phyloP scores from a whole-genome alignment of 2,329 filamentous ascomycete species.

The Aspergillus udagawae region DNA sequence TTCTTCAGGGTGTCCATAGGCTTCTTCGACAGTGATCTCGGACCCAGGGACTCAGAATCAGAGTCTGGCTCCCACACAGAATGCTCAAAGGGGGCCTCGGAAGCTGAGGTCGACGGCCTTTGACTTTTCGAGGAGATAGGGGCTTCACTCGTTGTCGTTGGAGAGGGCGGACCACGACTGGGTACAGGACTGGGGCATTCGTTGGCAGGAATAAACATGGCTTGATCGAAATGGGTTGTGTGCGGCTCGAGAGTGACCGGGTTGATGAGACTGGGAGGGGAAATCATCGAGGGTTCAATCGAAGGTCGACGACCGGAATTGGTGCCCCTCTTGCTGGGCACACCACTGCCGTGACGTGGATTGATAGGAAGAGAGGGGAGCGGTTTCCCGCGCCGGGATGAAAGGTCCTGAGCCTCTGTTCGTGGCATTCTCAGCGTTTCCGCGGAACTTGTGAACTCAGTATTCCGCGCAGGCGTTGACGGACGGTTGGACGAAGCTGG shows the following conservation, averaged over 20 bases:
- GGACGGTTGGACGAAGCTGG: conserved; percentile 20
- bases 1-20: conserved; percentile 39
- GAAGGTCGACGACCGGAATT: conserved; percentile 23
- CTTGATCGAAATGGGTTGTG: conserved; percentile 36
- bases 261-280: conserved; percentile 34
- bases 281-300: conserved; percentile 38
- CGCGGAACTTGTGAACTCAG: conserved; percentile 19
- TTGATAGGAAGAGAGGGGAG: conserved; percentile 29
- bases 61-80: conserved; percentile 41
- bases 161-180: conserved; percentile 28
- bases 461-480: conserved; percentile 20
- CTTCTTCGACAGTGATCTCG: conserved; percentile 33
- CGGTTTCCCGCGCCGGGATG: conserved; percentile 28
- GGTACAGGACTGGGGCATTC: conserved; percentile 35
- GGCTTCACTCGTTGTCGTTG: conserved; percentile 26
- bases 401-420: conserved; percentile 19
- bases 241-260: conserved; percentile 38
- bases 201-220: conserved; percentile 38
- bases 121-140: conserved; percentile 25
- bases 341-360: conserved; percentile 18
- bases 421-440: conserved; percentile 30
- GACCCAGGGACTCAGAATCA: conserved; percentile 31
- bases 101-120: conserved; percentile 31
- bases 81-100: conserved; percentile 32
- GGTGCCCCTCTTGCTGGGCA: conserved; percentile 20